These are phyloP conservation scores for Podila horticola DNA, from an alignment of 192 early-diverging fungal genomes.

Conservation along the genomic window DNA sequence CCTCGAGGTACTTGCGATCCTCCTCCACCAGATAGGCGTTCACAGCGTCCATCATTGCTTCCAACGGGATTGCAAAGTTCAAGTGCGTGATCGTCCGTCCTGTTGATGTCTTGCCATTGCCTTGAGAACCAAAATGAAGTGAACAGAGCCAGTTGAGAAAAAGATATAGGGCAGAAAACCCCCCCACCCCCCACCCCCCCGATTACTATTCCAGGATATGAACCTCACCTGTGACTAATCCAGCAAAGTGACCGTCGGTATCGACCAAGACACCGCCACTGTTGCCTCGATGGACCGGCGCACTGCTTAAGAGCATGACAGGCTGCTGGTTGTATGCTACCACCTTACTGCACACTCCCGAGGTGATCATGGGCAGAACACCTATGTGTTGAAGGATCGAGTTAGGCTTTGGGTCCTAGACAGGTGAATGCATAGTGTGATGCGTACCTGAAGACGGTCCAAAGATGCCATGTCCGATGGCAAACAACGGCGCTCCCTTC, in stretches of 20 bases:
- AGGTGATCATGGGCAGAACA: slow-evolving; percentile 41
- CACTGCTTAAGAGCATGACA: slow-evolving; percentile 45
- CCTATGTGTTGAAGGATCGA: neutral
- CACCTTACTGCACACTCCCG: slow-evolving; percentile 44
- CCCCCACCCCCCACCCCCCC: too few species aligned
- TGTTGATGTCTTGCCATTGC: slow-evolving; percentile 48
- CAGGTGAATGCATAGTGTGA: neutral
- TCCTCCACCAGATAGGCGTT: slow-evolving; percentile 41
- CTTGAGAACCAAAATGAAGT: slow-evolving; percentile 4
- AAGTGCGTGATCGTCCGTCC: slow-evolving; percentile 52
- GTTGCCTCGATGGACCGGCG: slow-evolving; percentile 51
- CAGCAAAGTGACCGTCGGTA: slow-evolving; percentile 33
- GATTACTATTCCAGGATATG: neutral
- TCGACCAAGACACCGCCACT: slow-evolving; percentile 53
- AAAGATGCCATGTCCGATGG: slow-evolving; percentile 53
- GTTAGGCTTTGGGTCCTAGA: neutral
- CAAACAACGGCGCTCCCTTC: slow-evolving; percentile 47
- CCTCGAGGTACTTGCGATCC: slow-evolving; percentile 44
- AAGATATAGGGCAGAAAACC: neutral
- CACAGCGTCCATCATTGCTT: slow-evolving; percentile 28
- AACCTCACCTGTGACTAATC: slow-evolving; percentile 33
- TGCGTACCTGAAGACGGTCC: slow-evolving; percentile 35
- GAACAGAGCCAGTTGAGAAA: neutral
- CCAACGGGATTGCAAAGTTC: slow-evolving; percentile 52
- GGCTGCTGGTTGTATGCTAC: slow-evolving; percentile 27